Base-by-base conservation (phyloP, 2,329 filamentous ascomycete species). In the Herpotrichia juniperi region DNA sequence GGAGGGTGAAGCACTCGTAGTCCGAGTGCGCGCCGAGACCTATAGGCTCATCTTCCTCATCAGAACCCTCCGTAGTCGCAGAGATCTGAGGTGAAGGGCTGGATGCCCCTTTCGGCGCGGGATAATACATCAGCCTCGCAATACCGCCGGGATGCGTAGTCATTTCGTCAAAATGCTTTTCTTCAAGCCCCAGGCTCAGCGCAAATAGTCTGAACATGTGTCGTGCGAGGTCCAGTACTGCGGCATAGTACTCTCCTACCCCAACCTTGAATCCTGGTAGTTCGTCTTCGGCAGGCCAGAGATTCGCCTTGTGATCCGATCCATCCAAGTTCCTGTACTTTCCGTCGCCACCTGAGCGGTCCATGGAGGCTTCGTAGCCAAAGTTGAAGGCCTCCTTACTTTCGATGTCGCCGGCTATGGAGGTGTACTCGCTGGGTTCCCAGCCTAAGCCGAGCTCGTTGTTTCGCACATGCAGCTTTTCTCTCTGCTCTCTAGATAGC, bases 331-430 rank as follows among this genome's bases (percentile, higher is more conserved):
- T 74, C 12, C 62, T 58, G 54, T 77, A 78, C 51, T 66, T 51
- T 4, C 75, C 75, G 64, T 79, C 75, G 12, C 75, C 74, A 4
- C 74, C 75, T 1, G 62, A 71, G 1, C 61, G 64, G 49, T 78
- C 76, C 5, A 78, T 62, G 8, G 57, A 66, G 17, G 58, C 62
- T 57, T 78, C 76, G 48, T 79, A 78, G 6, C 73, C 71, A 60
- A 72, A 77, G 45, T 78, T 78, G 61, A 76, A 78, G 1, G 68
- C 73, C 47, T 77, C 73, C 50, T 78, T 77, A 0, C 70, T 72
- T 58, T 78, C 75, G 14, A 67, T 57, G 28, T 71, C 71, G 11
- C 74, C 73, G 11, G 74, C 75, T 16, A 76, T 68, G 9, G 69
- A 74, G 0, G 74, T 76, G 46, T 69, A 75, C 39, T 74, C 72